Base-by-base conservation (phyloP, 148 eudicot genomes). In the Persicaria tinctoria region DNA sequence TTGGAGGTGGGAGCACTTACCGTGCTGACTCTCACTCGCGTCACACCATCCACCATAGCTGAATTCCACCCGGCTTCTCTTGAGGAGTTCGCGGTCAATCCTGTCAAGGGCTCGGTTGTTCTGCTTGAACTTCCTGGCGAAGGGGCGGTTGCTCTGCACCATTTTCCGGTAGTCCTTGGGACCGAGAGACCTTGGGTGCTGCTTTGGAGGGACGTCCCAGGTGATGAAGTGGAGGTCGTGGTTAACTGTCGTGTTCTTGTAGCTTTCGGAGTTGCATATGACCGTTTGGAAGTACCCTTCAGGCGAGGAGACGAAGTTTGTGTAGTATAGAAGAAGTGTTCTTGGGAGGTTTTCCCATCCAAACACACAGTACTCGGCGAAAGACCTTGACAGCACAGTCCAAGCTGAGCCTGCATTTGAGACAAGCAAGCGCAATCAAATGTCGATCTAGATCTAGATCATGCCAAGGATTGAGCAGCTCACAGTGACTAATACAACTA, bases 321-420 rank as follows among this genome's bases (percentile, higher is more conserved):
- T 90, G 89, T 90, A 90, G 85, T 94, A 94, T 72, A 94, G 90
- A 12, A 94, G 96, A 45, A 94, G 98, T 38, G 92, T 90, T 73
- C 97, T 85, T 18, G 98, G 97, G 16, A 94, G 92, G 68, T 91
- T 94, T 73, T 94, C 98, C 86, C 89, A 91, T 3, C 97, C 98
- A 0, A 89, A 16, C 59, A 94, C 76, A 75, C 86, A 79, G 74
- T 90, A 94, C 78, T 94, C 98, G 3, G 96, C 81, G 66, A 94
- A 94, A 2, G 98, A 86, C 72, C 97, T 85, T 5, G 98, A 90
- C n/a, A 91, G 56, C 44, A 91, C 72, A 51, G 84, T 87, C 98
- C 98, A 94, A 20, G 98, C 98, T 27, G 98, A 94, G 46, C 98
- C 97, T 91, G 87, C 14, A 27, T 32, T 64, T 4, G 17, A 27